phyloP scores from a whole-genome alignment of 331 rosid genomes.

The Dryas integrifolia region DNA sequence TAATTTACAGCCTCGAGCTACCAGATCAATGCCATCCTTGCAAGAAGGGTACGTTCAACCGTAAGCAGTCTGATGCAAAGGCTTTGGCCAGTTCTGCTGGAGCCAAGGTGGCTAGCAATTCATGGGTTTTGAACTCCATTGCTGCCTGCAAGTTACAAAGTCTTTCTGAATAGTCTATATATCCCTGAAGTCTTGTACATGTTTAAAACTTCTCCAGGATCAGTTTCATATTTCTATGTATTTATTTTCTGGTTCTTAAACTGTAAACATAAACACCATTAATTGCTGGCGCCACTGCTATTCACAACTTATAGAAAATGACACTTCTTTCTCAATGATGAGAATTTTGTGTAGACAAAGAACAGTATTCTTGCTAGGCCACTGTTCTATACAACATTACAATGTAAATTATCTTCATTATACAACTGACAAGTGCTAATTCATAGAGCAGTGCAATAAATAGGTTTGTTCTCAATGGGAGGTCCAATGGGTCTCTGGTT shows the following conservation, averaged over 20 bases:
- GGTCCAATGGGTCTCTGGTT: too few relatives aligned
- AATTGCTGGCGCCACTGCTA: too few relatives aligned
- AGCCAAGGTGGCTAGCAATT: conserved; percentile 66
- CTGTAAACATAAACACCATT: neutral
- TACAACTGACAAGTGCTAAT: too few relatives aligned
- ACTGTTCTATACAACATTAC: too few relatives aligned
- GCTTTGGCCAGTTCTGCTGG: conserved; percentile 59
- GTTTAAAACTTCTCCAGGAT: conserved; percentile 13
- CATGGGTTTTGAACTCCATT: conserved; percentile 82
- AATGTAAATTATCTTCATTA: too few relatives aligned
- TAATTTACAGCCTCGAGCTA: conserved; percentile 71
- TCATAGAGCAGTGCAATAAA: too few relatives aligned
- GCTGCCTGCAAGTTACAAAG: conserved; percentile 73
- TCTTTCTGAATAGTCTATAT: conserved; percentile 37
- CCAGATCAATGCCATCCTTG: conserved; percentile 45
- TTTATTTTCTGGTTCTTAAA: neutral
- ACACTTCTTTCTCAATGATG: too few relatives aligned
- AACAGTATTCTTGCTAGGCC: too few relatives aligned
- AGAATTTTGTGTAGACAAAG: too few relatives aligned
- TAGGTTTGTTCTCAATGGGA: too few relatives aligned
- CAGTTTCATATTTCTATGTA: neutral
- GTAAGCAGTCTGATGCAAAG: conserved; percentile 54
- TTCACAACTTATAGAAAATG: too few relatives aligned
- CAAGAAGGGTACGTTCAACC: conserved; percentile 32
- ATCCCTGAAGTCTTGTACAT: conserved; percentile 20